Base-by-base conservation (phyloP, 2,329 filamentous ascomycete species). In the Coleophoma eucalyptorum region DNA sequence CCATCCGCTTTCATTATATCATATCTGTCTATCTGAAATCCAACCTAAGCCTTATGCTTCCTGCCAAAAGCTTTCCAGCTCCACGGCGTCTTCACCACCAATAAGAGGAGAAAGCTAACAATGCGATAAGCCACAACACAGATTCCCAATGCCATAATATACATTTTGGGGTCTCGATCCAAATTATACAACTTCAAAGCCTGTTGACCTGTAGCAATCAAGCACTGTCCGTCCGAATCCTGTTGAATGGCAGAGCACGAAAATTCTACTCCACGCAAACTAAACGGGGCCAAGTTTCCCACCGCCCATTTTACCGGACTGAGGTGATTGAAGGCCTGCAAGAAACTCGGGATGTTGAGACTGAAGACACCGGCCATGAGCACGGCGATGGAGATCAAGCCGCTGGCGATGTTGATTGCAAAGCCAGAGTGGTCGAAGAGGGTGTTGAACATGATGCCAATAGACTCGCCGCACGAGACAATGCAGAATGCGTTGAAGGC, bases 391-490 rank as follows among this genome's bases (percentile, higher is more conserved):
- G 81, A 83, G 2, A 90, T 71, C 8, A 90, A 71, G 34, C 87
- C 76, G 1, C 79, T 83, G 56, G 84, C 87, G 53, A 88, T 69
- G 58, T 88, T 89, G 52, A 90, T 81, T 0, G 86, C 84, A 62
- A 90, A 90, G 1, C 87, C 87, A 0, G 84, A 86, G 61, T 90
- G 86, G 15, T 69, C 70, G 62, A 89, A 87, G 6, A 90, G 68
- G 0, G 86, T 89, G 69, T 88, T 89, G 73, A 90, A 90, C 45
- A 89, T 81, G 63, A 90, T 89, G 1, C 87, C 86, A 1, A 90
- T 62, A 42, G 80, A 85, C 71, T 90, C 87, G 37, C 87, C 87
- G 58, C 86, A 89, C 48, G 74, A 85, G 16, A 88, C 83, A 50
- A 89, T 78, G 55, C 81, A 84, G 60, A 90, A 89, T 54, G 80